Conservation (phyloP, 2,329 filamentous ascomycete species). For the Aphanocladium album region DNA sequence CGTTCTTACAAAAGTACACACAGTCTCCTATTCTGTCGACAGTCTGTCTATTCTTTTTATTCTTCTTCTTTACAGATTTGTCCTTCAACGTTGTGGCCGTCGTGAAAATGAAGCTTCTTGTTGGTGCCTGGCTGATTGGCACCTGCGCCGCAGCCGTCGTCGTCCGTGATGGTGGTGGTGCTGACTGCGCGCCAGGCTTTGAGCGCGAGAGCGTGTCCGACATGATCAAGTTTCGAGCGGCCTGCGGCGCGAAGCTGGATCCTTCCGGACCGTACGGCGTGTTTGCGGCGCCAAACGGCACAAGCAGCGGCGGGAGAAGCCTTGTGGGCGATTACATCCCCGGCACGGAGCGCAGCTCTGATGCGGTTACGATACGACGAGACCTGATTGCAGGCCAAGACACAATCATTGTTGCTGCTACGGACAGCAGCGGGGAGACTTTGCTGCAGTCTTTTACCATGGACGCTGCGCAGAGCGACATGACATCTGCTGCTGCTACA, state of each 20-base stretch:
- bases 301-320: neutral
- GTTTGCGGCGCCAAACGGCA: neutral
- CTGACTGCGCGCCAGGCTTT: neutral
- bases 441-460: neutral
- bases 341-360: neutral
- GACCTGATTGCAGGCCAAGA: neutral
- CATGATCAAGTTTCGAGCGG: neutral
- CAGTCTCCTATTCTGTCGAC: neutral
- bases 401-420: neutral
- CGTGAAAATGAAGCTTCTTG: neutral
- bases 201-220: neutral
- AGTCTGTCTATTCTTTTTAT: neutral
- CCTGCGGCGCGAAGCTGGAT: neutral
- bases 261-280: neutral
- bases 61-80: neutral
- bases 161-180: neutral
- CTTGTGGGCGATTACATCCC: neutral
- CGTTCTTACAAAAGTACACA: no score
- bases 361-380: neutral
- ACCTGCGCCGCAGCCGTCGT: neutral
- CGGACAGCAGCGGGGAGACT: neutral
- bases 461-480: no score
- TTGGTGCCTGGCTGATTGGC: neutral
- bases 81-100: neutral
- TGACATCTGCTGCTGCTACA: neutral